phyloP scores from a whole-genome alignment of 495 filamentous ascomycete genomes.

The Podospora comata region DNA sequence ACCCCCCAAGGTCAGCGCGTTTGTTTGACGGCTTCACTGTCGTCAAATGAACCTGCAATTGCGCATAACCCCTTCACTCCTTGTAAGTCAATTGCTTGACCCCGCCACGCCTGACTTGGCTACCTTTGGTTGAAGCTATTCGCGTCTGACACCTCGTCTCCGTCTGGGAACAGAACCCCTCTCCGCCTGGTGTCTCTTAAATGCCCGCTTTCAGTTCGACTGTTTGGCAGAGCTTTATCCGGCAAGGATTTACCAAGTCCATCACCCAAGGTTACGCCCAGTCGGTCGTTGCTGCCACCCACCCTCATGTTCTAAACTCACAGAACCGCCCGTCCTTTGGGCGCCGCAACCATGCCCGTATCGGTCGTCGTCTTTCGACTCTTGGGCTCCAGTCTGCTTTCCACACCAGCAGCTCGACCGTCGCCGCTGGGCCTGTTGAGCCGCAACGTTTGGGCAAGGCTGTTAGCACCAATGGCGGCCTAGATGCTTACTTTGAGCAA shows the following conservation, averaged over 20 bases:
- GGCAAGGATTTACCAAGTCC: constrained; percentile 92
- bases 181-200: constrained; percentile 51
- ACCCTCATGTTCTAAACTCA: constrained; percentile 75
- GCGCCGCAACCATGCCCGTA: constrained; percentile 44
- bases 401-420: constrained; percentile 45
- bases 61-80: constrained; percentile 41
- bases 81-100: constrained; percentile 39
- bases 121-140: not conserved
- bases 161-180: constrained; percentile 32
- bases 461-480: constrained; percentile 43
- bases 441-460: constrained; percentile 40
- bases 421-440: constrained; percentile 35
- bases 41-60: constrained; percentile 71
- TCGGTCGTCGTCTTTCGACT: constrained; percentile 54
- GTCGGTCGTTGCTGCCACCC: constrained; percentile 91
- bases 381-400: constrained; percentile 75
- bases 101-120: not conserved
- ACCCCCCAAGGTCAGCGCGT: constrained; percentile 47
- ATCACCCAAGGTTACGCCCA: constrained; percentile 97
- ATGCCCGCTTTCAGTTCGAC: constrained; percentile 59
- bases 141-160: not conserved
- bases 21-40: constrained; percentile 60
- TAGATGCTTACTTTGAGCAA: constrained; percentile 87
- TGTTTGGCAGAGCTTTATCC: constrained; percentile 80
- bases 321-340: constrained; percentile 57